phyloP scores from a whole-genome alignment of 805 yeast genomes.

The Hanseniaspora hatyaiensis region DNA sequence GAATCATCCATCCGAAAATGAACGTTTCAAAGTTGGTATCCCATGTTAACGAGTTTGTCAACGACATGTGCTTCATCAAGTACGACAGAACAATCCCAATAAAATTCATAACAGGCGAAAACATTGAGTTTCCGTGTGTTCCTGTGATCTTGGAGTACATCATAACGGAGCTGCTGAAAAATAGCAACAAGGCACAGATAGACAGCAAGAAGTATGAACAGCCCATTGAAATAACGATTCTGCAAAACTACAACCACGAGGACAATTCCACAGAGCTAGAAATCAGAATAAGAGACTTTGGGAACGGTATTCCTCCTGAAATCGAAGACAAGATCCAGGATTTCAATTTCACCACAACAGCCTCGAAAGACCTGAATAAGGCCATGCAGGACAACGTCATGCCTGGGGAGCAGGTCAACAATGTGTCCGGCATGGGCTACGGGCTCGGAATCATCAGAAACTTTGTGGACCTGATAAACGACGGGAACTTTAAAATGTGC shows the following conservation, averaged over 20 bases:
- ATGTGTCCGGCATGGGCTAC: slow-evolving; percentile 90
- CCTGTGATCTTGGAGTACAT: slow-evolving; percentile 82
- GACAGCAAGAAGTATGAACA: slow-evolving; percentile 39
- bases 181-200: slow-evolving; percentile 77
- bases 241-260: slow-evolving; percentile 24
- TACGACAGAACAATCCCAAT: slow-evolving; percentile 65
- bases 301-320: slow-evolving; percentile 73
- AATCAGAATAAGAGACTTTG: slow-evolving; percentile 70
- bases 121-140: slow-evolving; percentile 64
- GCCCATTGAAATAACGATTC: slow-evolving; percentile 41
- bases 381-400: slow-evolving; percentile 44
- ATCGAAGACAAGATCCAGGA: slow-evolving; percentile 61
- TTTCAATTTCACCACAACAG: slow-evolving; percentile 76
- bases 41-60: slow-evolving; percentile 60
- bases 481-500: slow-evolving; percentile 58
- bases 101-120: slow-evolving; percentile 43
- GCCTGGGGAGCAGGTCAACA: slow-evolving; percentile 57
- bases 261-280: slow-evolving; percentile 38
- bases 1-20: slow-evolving; percentile 54
- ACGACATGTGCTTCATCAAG: slow-evolving; percentile 70
- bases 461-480: slow-evolving; percentile 54
- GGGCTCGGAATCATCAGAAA: slow-evolving; percentile 79
- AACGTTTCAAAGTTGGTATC: slow-evolving; percentile 52
- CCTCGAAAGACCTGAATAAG: slow-evolving; percentile 42
- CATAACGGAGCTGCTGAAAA: slow-evolving; percentile 74